Evolutionary conservation across 2,329 filamentous ascomycete species (phyloP), one percentile per base, ranked within the genome.

Genomic region (Fusarium annulatum): DNA sequence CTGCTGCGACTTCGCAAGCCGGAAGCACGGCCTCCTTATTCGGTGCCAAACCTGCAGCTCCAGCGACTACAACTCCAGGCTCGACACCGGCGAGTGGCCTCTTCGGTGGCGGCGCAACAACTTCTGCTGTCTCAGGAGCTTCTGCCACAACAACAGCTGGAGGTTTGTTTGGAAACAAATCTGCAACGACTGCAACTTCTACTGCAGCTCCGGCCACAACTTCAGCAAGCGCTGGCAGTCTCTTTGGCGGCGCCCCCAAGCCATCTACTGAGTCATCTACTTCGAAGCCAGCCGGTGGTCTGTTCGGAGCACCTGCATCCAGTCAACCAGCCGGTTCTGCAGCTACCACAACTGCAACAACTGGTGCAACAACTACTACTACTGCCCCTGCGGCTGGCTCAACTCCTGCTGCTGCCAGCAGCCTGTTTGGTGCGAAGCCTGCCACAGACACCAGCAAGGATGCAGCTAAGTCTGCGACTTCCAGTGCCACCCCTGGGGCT

Each of bases 31-130:
- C 65, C 16, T 77, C 80, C 15, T 70, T 86, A 26, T 88, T 88
- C 60, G 81, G 83, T 60, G 76, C 81, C 23, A 86, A 85, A 76
- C 80, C 83, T 42, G 79, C 83, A 15, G 77, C 81, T 18, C 67
- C 83, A 28, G 79, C 83, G 39, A 74, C 80, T 21, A 64, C 78
- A 33, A 59, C 76, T 18, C 79, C 83, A 18, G 69, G 80, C 49
- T 72, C 84, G 36, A 66, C 82, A n/a, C 72, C 82, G 23, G 72
- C 82, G n/a, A 73, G 80, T 41, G 77, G 79, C n/a, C 70, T 84
- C 9, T 84, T 84, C 63, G 81, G 81, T 9, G 73, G 76, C 28
- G 76, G 78, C 7, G 67, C 80, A 34, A 58, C 82, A 46, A 66
- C 78, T 33, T 71, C 80, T 34, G 60, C 77, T 26, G 66, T 82